phyloP scores from a whole-genome alignment of 352 stramenopile genomes.

The Thraustochytrium striatum region DNA sequence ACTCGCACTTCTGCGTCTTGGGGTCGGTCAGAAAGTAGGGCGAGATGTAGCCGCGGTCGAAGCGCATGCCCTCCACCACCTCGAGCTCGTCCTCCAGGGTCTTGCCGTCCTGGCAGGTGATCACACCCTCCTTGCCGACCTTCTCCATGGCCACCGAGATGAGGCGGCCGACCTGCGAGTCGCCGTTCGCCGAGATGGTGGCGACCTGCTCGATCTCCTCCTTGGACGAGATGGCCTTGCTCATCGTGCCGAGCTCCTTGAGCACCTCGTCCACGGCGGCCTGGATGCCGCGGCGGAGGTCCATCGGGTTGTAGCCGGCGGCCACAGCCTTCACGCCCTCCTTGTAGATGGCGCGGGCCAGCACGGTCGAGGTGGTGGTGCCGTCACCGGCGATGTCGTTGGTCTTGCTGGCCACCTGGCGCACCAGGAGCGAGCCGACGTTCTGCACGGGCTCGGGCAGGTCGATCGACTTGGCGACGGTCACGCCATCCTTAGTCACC shows the following conservation, averaged over 20 bases:
- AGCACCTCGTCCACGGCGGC: conserved; percentile 94
- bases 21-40: conserved; percentile 99
- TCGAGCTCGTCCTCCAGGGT: conserved; percentile 99
- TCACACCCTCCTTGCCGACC: conserved; percentile 97
- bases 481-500: conserved; percentile 98
- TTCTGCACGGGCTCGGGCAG: conserved; percentile 90
- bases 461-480: conserved; percentile 93
- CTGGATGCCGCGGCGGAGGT: conserved; percentile 94
- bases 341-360: conserved; percentile 96
- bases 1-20: conserved; percentile 96
- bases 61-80: conserved; percentile 99
- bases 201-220: conserved; percentile 98
- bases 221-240: conserved; percentile 93
- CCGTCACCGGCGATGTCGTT: conserved; percentile 99
- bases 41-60: conserved; percentile 99
- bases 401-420: conserved; percentile 92
- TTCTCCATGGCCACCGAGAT: conserved; percentile 99
- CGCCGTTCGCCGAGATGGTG: conserved; percentile 98
- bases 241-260: conserved; percentile 88
- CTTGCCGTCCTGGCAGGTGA: conserved; percentile 92
- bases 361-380: conserved; percentile 97
- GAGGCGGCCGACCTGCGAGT: conserved; percentile 93
- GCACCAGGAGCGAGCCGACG: conserved; percentile 75
- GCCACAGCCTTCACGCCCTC: conserved; percentile 98
- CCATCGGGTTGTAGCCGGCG: conserved; percentile 99